These are phyloP conservation scores for Citrullus mucosospermus DNA, from an alignment of 306 rosid genomes.

Conservation along the genomic window DNA sequence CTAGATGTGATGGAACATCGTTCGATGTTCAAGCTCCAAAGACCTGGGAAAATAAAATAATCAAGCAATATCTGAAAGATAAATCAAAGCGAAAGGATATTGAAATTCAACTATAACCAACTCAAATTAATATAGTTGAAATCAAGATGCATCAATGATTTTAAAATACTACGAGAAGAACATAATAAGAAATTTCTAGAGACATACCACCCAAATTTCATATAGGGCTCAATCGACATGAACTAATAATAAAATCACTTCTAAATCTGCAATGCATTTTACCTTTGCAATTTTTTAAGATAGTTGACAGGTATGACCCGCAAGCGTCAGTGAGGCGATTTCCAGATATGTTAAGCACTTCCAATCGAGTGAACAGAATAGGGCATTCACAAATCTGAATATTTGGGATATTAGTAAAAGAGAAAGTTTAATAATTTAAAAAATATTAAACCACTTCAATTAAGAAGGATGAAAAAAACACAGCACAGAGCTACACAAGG, in stretches of 20 bases:
- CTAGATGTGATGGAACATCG: conserved; percentile 68
- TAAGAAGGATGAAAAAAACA: neutral
- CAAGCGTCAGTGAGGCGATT: conserved; percentile 90
- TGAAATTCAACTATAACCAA: neutral
- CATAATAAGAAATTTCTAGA: neutral
- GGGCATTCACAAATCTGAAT: conserved; percentile 85
- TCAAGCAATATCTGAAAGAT: neutral
- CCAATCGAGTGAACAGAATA: conserved; percentile 55
- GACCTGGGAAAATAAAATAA: conserved; percentile 31
- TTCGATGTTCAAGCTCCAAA: conserved; percentile 69
- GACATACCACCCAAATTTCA: neutral
- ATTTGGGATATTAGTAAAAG: neutral
- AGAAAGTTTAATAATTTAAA: neutral
- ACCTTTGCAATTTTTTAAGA: conserved; percentile 72
- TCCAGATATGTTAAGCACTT: conserved; percentile 81
- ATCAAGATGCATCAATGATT: neutral
- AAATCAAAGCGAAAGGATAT: neutral
- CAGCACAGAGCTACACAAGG: neutral
- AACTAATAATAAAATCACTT: neutral
- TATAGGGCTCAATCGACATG: neutral
- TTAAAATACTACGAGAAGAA: neutral
- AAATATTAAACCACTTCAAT: neutral
- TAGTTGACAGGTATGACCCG: conserved; percentile 73
- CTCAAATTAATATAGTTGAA: neutral
- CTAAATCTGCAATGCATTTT: conserved; percentile 7